Base-by-base conservation (phyloP, 1,139 yeast species). In the Diutina catenulata region DNA sequence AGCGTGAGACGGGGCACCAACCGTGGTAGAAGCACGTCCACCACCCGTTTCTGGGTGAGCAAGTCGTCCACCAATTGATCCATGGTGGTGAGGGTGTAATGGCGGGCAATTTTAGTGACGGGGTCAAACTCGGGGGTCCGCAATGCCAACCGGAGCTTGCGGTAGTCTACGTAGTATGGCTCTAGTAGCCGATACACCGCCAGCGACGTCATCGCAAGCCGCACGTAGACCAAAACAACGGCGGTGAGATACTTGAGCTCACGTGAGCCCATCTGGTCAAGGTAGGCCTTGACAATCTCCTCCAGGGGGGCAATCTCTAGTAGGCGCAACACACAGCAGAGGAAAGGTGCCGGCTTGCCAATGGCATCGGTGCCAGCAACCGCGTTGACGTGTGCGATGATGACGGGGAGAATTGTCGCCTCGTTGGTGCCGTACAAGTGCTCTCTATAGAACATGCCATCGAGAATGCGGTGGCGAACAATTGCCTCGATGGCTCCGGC, bases 231-330 rank as follows among this genome's bases (percentile, higher is more conserved):
- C 25, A 81, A 69, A 2, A 75, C 70, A 42, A 80, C 48, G 1
- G 80, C 80, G 0, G 79, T 69, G 38, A 81, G 55, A 49, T 81
- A 81, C 55, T 81, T 80, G 63, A 80, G 80, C 44, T 75, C 73
- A 26, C 62, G 60, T 41, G 47, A 50, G 13, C 53, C 58, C 43
- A 49, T 41, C 47, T 80, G 83, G 9, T 52, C 51, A 23, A 80
- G 57, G 45, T 75, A 70, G 39, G 73, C 67, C 13, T 58, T 46
- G 3, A 80, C 51, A 6, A 31, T 4, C 7, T 72, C 80, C 10
- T 47, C 50, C 4, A 63, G 53, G 0, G 88, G 88, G 43, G 70
- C 75, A 18, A 82, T 55, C 53, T 81, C 86, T 9, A 80, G 57
- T 39, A 81, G 52, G 43, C 83, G 66, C 41, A 79, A 66, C 14